Evolutionary conservation across 1,139 yeast species (phyloP).

Genomic region (Dujonia santamariae): DNA sequence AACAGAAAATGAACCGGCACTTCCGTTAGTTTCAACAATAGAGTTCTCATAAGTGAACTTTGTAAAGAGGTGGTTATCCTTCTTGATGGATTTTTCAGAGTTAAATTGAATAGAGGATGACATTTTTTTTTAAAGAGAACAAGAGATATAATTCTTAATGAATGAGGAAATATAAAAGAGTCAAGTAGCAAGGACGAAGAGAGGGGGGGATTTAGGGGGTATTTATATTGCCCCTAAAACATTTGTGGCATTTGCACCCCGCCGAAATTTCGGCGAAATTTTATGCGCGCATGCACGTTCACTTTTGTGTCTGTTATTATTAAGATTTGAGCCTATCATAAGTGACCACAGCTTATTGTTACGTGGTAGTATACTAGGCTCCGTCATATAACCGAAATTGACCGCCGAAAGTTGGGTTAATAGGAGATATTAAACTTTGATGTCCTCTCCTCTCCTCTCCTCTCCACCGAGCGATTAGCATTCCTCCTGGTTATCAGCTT

Average conservation of each 20-base stretch:
- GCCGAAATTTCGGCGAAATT: slow-evolving; percentile 31
- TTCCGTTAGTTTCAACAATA: slow-evolving; percentile 34
- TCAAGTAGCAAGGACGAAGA: background rate
- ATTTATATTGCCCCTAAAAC: background rate
- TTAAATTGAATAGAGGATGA: slow-evolving; percentile 47
- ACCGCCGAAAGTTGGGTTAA: too few species aligned
- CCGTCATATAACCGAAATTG: too few species aligned
- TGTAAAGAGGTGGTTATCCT: slow-evolving; percentile 61
- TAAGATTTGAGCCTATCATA: too few species aligned
- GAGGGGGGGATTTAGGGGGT: slow-evolving; percentile 7
- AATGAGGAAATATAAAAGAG: slow-evolving; percentile 1
- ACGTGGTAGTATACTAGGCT: too few species aligned
- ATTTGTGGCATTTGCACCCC: slow-evolving; percentile 12
- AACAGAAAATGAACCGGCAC: slow-evolving; percentile 59
- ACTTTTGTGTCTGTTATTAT: too few species aligned
- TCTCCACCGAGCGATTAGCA: too few species aligned
- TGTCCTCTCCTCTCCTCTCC: too few species aligned
- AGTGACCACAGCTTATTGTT: too few species aligned
- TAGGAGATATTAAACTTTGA: too few species aligned
- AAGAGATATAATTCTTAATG: background rate
- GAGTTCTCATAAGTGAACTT: slow-evolving; percentile 52
- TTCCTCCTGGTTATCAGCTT: too few species aligned
- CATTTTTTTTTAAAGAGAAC: slow-evolving; percentile 3
- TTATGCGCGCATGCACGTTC: slow-evolving; percentile 7
- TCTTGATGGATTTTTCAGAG: slow-evolving; percentile 58